Base-by-base conservation (phyloP, 371 early-diverging fungal genomes). In the Parasitella parasitica region DNA sequence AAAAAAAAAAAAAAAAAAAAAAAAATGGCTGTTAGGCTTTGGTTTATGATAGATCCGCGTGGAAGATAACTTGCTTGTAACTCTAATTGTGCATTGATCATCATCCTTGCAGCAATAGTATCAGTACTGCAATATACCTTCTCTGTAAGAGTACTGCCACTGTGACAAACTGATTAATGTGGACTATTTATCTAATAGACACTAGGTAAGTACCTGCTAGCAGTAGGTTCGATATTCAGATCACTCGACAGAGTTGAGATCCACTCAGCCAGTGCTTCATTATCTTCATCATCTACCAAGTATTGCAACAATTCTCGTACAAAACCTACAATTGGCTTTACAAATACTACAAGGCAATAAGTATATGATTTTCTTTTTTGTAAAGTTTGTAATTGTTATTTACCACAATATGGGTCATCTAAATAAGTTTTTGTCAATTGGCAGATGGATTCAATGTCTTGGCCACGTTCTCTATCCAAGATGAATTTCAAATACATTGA, bases 241-340 rank as follows among this genome's bases (percentile, higher is more conserved):
- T 57, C 52, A 1, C 36, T 18, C 6, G 2, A 7, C 27, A 64
- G 26, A 24, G 51, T 57, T n/a, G 20, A 13, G 16, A 64, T 22
- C 69, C 69, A 69, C 37, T 15, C 34, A 2, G 36, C 20, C 9
- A 70, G 39, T 2, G 53, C 27, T 13, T 52, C n/a, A 11, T 28
- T 3, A 24, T 50, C 39, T 27, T 59, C 66, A 32, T 66, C 70
- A 16, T 66, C 53, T 15, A 62, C 36, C 24, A 70, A 36, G 22
- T 63, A 70, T 27, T 66, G 59, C 12, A 70, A 27, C 1, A 38
- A 9, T 26, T 70, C 70, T 36, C 59, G 57, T 1, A 70, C 4
- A 15, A 63, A 24, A 8, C 59, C 66, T 35, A 36, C 49, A 5
- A 66, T 20, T 16, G 70, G 61, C n/a, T 54, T 59, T 32, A 32